Evolutionary conservation across 169 alveolate genomes (phyloP), one percentile per base, ranked within the genome.

Genomic region (Plasmodium fragile): DNA sequence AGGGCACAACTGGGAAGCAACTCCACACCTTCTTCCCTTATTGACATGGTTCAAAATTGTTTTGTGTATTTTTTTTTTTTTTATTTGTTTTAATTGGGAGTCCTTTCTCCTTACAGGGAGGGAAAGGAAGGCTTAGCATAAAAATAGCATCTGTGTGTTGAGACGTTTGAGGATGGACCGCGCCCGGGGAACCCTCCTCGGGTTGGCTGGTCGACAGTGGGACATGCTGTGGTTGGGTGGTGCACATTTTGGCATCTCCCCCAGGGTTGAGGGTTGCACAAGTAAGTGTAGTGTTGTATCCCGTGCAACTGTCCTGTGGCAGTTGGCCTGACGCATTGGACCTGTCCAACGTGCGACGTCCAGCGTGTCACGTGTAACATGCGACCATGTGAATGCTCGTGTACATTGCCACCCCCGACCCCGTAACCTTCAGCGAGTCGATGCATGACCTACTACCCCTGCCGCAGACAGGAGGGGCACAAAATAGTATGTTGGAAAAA

Each of bases 381-480:
- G 18, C 1, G 7, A 49, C 22, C 8, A 49, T 49, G 59, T 49
- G 59, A 11, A 11, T 49, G 22, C 16, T 11, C 59, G 7, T 49
- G 25, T 11, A 0, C 16, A 59, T 3, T 18, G 0, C 11, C 11
- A 2, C 72, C 34, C 5, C 73, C 73, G 6, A 6, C 39, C 75
- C 16, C 36, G 10, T 65, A 65, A 65, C 36, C 75, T 22, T 22
- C 75, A 65, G 75, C 75, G 41, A 65, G n/a, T 2, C 75, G 75
- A 65, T n/a, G 36, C 75, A 65, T 65, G 36, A 65, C 75, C 6
- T 65, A 65, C n/a, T 65, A 65, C 75, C 75, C 75, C n/a, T 25
- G 75, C 75, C 75, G 75, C 75, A 65, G 75, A 28, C 75, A 65
- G 75, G 75, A 65, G 75, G 75, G 75, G 18, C 75, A 65, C 75